Percentiles rank a stretch among this genome's conserved stretches.
Evolutionary conservation across 2,329 filamentous ascomycete genomes (phyloP).

Genomic region (Ophiocordyceps sinensis): DNA sequence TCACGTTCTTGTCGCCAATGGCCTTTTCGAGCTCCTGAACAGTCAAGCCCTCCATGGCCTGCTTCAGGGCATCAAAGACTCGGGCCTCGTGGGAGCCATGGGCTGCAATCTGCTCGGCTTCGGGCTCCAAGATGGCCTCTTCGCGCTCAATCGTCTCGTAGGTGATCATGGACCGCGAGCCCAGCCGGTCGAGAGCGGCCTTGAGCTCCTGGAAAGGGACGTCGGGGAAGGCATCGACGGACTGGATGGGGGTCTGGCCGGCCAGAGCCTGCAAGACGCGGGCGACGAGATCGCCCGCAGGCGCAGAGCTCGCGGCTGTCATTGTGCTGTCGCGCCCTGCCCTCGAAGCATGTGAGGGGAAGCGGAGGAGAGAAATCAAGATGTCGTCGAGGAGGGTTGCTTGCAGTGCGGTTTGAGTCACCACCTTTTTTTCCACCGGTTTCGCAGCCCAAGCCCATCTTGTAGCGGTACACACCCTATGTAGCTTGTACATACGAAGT

Average conservation of each 20-base stretch:
- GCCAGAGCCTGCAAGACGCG: constrained; percentile 53
- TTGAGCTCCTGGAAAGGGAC: constrained; percentile 59
- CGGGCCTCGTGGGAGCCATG: constrained; percentile 73
- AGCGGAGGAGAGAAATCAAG: neutral
- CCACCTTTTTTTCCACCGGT: neutral
- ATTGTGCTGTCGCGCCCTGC: constrained; percentile 15
- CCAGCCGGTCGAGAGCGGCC: constrained; percentile 73
- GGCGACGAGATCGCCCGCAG: constrained; percentile 42
- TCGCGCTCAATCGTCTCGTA: constrained; percentile 77
- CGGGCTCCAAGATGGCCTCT: constrained; percentile 59
- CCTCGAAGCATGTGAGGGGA: neutral
- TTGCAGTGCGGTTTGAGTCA: neutral
- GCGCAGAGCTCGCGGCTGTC: constrained; percentile 22
- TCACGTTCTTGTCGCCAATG: constrained; percentile 58
- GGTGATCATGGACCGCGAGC: constrained; percentile 70
- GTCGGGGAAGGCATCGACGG: constrained; percentile 54
- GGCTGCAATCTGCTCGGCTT: constrained; percentile 56
- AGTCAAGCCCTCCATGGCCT: constrained; percentile 65
- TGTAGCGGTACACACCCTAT: no score
- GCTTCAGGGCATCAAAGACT: constrained; percentile 60
- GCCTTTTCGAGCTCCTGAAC: constrained; percentile 57
- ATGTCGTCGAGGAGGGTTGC: neutral
- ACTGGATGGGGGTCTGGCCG: constrained; percentile 49
- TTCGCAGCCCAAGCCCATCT: no score
- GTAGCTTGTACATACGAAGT: no score